Conservation (phyloP, 768 basidiomycete genomes). For the Astraeus odoratus region DNA sequence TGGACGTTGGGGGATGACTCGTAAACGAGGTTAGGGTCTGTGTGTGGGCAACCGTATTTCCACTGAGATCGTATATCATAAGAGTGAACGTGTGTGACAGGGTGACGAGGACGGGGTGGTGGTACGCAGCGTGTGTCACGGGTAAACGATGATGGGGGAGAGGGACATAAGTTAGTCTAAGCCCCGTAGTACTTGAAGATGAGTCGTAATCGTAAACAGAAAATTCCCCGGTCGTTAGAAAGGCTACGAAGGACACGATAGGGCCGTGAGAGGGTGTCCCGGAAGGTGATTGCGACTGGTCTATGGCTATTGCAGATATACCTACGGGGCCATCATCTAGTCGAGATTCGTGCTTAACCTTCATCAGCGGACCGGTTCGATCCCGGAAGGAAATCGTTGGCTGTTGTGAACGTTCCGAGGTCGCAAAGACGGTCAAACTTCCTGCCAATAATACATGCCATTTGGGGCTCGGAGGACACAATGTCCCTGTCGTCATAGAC, state of each 20-base stretch:
- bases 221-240: conserved; percentile 67
- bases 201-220: conserved; percentile 49
- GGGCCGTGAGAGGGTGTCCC: conserved; percentile 24
- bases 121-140: conserved; percentile 63
- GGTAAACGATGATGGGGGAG: conserved; percentile 34
- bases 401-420: conserved; percentile 28
- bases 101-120: conserved; percentile 71
- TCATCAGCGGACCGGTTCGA: conserved; percentile 25
- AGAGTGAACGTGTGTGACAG: conserved; percentile 62
- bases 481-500: background rate
- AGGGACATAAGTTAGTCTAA: conserved; percentile 44
- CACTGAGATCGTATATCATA: conserved; percentile 64
- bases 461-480: conserved; percentile 4
- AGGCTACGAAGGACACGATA: conserved; percentile 43
- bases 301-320: conserved; percentile 64
- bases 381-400: conserved; percentile 18
- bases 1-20: conserved; percentile 70
- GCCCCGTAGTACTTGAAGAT: conserved; percentile 31
- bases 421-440: conserved; percentile 50
- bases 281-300: conserved; percentile 58
- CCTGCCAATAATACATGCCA: conserved; percentile 55
- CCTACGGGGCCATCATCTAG: conserved; percentile 24
- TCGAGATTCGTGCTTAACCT: conserved; percentile 38
- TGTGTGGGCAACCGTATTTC: conserved; percentile 41
- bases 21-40: conserved; percentile 74